A percentile compares a stretch with the other conserved stretches of the same genome.
These are phyloP conservation scores for Podospora bellae-mahoneyi DNA, from an alignment of 495 filamentous ascomycete genomes.

Conservation along the genomic window DNA sequence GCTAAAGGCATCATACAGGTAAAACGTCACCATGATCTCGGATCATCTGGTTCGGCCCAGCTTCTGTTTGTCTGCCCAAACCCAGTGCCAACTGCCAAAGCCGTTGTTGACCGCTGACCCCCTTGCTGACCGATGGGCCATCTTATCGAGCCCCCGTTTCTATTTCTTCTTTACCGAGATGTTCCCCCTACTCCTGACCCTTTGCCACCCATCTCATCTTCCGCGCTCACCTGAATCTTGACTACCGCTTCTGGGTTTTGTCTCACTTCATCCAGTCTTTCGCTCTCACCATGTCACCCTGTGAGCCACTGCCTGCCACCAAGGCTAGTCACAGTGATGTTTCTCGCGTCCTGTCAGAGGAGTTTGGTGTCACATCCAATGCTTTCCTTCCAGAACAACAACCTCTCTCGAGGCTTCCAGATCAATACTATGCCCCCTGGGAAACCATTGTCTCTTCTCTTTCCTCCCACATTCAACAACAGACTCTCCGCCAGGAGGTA, in stretches of 20 bases:
- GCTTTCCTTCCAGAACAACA: conserved; percentile 75
- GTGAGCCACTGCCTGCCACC: conserved; percentile 9
- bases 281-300: conserved; percentile 22
- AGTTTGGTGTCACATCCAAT: conserved; percentile 39
- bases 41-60: background rate
- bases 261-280: background rate
- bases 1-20: background rate
- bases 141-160: background rate
- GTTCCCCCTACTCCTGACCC: background rate
- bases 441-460: conserved; percentile 67
- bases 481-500: conserved; percentile 62
- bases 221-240: background rate
- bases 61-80: background rate
- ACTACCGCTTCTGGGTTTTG: background rate
- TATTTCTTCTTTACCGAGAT: background rate
- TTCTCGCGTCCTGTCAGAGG: conserved; percentile 2
- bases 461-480: conserved; percentile 61
- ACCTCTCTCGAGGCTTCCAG: conserved; percentile 64
- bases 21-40: conserved; percentile 9
- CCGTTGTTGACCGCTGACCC: conserved; percentile 3
- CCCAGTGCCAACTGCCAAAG: background rate
- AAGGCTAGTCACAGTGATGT: background rate
- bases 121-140: background rate
- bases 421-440: conserved; percentile 79
- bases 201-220: background rate